Percentiles rank a stretch among this genome's conserved stretches.
These are phyloP conservation scores for Penicillium decumbens DNA, from an alignment of 2,329 filamentous ascomycete species.

Conservation along the genomic window DNA sequence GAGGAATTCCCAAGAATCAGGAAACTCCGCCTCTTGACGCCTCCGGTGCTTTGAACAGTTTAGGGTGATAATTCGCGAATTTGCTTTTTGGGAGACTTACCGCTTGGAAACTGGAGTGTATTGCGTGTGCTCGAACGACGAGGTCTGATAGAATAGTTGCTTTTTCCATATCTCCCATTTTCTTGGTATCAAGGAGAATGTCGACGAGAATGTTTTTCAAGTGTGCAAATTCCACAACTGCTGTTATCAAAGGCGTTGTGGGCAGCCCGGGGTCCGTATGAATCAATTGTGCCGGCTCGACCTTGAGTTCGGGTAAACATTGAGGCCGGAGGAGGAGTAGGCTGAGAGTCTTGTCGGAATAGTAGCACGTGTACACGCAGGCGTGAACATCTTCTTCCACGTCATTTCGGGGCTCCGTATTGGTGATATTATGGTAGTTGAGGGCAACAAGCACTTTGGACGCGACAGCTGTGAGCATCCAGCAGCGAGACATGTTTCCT, in stretches of 20 bases:
- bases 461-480: slow-evolving; percentile 20
- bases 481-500: slow-evolving; percentile 23
- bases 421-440: slow-evolving; percentile 24
- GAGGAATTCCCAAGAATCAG: slow-evolving; percentile 13
- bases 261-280: slow-evolving; percentile 19
- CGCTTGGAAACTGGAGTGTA: slow-evolving; percentile 16
- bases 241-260: slow-evolving; percentile 17
- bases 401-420: slow-evolving; percentile 12
- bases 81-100: slow-evolving; percentile 6
- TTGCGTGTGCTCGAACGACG: slow-evolving; percentile 14
- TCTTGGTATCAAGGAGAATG: slow-evolving; percentile 17
- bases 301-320: slow-evolving; percentile 21
- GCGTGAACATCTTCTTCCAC: slow-evolving; percentile 20
- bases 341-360: slow-evolving; percentile 22
- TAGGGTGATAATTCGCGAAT: background rate
- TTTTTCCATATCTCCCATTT: slow-evolving; percentile 15
- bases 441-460: slow-evolving; percentile 19
- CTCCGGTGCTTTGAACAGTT: slow-evolving; percentile 9
- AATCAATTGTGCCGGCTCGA: slow-evolving; percentile 15
- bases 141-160: slow-evolving; percentile 20
- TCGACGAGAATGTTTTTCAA: slow-evolving; percentile 13
- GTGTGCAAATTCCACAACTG: slow-evolving; percentile 16
- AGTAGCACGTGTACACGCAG: slow-evolving; percentile 22
- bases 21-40: slow-evolving; percentile 14
- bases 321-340: slow-evolving; percentile 22